Conservation (phyloP, 129 eudicot species). For the Solidago caesia region DNA sequence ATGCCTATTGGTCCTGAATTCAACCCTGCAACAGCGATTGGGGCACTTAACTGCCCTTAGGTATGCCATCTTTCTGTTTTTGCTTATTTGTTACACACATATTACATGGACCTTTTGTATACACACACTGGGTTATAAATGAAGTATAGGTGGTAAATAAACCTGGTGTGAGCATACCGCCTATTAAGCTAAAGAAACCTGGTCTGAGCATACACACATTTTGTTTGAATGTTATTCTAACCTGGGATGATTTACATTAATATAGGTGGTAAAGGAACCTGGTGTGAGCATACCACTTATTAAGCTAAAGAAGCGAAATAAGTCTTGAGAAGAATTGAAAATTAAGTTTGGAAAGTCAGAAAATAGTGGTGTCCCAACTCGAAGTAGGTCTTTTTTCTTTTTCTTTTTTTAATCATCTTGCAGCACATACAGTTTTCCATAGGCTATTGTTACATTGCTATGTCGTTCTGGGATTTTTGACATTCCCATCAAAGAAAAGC, state of each 20-base stretch:
- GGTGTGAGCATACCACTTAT: slow-evolving; percentile 85
- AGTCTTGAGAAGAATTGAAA: slow-evolving; percentile 18
- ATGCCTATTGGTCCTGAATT: slow-evolving; percentile 97
- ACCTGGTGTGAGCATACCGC: too few relatives aligned
- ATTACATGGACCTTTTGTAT: not conserved
- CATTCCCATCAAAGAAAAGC: not conserved
- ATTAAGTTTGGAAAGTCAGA: not conserved
- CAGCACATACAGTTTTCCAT: not conserved
- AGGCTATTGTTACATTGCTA: not conserved
- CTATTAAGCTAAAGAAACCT: too few relatives aligned
- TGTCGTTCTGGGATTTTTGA: slow-evolving; percentile 19
- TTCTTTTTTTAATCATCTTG: not conserved
- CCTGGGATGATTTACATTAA: slow-evolving; percentile 18
- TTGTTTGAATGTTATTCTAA: slow-evolving; percentile 15
- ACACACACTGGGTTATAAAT: not conserved
- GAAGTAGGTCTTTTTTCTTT: too few relatives aligned
- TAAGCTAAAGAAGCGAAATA: slow-evolving; percentile 46
- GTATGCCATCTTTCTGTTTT: slow-evolving; percentile 36
- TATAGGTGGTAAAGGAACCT: slow-evolving; percentile 80
- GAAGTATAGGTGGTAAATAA: too few relatives aligned
- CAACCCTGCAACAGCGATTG: slow-evolving; percentile 69
- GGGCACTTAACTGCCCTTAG: slow-evolving; percentile 74
- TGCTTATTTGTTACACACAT: too few relatives aligned
- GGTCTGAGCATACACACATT: too few relatives aligned
- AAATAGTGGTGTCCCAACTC: too few relatives aligned